Evolutionary conservation across 2,329 filamentous ascomycete genomes (phyloP).

Genomic region (Myotisia sp.): DNA sequence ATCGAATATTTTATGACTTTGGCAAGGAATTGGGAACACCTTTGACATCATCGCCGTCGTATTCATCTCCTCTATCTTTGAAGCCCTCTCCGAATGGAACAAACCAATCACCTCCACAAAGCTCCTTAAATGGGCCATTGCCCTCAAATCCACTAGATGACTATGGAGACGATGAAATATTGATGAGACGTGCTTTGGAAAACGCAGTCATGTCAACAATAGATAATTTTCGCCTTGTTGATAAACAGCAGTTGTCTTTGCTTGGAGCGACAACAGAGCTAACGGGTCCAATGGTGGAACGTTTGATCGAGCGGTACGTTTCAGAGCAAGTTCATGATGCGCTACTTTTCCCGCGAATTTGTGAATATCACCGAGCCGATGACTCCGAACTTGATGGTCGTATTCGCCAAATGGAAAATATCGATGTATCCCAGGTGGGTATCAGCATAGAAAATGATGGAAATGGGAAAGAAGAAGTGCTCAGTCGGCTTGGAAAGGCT

Average conservation of each 20-base stretch:
- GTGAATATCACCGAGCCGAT: constrained; percentile 61
- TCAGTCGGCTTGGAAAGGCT: constrained; percentile 59
- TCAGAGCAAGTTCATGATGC: constrained; percentile 79
- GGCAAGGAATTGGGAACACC: constrained; percentile 72
- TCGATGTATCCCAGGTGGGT: constrained; percentile 89
- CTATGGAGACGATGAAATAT: constrained; percentile 78
- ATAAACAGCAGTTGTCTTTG: constrained; percentile 86
- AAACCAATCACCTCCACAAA: constrained; percentile 23
- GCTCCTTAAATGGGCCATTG: constrained; percentile 15
- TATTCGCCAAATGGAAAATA: constrained; percentile 80
- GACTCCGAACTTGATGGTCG: constrained; percentile 79
- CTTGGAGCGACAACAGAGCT: constrained; percentile 86
- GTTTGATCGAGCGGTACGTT: constrained; percentile 87
- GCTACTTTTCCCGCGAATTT: constrained; percentile 70
- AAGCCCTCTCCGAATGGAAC: constrained; percentile 29
- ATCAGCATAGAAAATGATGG: constrained; percentile 69
- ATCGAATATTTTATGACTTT: constrained; percentile 82
- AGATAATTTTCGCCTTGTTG: constrained; percentile 86
- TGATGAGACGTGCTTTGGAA: constrained; percentile 78
- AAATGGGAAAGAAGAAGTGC: constrained; percentile 66
- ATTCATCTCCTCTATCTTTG: constrained; percentile 26
- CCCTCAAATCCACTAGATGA: constrained; percentile 52
- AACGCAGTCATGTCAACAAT: constrained; percentile 87
- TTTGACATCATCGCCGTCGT: constrained; percentile 54
- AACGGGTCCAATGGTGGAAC: constrained; percentile 81